Base-by-base conservation (phyloP, 495 filamentous ascomycete genomes). In the Amphirosellinia nigrospora region DNA sequence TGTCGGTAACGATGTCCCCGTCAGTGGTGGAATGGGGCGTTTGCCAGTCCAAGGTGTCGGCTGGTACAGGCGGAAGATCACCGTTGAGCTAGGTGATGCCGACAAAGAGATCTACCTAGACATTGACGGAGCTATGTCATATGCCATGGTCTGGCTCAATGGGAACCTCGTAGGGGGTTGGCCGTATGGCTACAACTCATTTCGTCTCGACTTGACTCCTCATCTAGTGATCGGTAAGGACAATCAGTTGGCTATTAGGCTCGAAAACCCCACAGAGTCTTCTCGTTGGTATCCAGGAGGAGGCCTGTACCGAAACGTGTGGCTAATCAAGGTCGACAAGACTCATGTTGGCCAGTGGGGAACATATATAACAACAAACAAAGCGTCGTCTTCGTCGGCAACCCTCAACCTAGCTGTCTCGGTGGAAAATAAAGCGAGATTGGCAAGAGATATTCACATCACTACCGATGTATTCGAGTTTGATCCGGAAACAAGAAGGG, bases 21-120 rank as follows among this genome's bases (percentile, higher is more conserved):
- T 84, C 70, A 83, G 85, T 53, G 87, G 82, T 16, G 79, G 80
- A 10, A 88, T 84, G 78, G 89, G 86, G 4, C 77, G 90, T 0
- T 75, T 91, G 23, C 82, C 79, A 7, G 41, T 65, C 2, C 68
- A 80, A 41, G 81, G 82, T 19, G 74, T 82, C 7, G 80, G 79
- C 1, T 84, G 80, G 79, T 84, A 83, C 55, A 78, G 82, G 7
- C 73, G 72, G 21, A 80, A 70, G 0, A 28, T 84, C 1, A 65
- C 66, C 0, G 45, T 76, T 7, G 59, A 61, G 11, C 19, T 66
- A 0, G 70, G 45, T 0, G 80, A 80, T 55, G 45, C 32, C 11
- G 73, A 73, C 15, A 79, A 79, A 55, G 65, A 74, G 4, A 50
- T 83, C 23, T 83, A 75, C 48, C 70, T 84, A 19, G 81, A 84